phyloP scores from a whole-genome alignment of 805 yeast genomes.

The Lipomyces mesembrius region DNA sequence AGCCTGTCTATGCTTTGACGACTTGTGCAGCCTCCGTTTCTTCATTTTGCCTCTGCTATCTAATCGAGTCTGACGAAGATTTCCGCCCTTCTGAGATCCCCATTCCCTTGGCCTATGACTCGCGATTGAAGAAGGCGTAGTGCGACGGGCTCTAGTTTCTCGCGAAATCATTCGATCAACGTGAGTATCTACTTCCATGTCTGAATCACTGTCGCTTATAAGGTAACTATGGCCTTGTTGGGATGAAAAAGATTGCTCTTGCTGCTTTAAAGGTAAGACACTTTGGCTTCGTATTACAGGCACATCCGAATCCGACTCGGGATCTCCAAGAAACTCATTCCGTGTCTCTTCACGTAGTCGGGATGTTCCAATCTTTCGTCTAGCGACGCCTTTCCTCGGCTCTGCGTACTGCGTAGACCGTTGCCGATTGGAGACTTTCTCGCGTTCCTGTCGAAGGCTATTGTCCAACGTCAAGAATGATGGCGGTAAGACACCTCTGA shows the following conservation, averaged over 20 bases:
- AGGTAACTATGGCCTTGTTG: neutral
- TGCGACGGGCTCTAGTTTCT: slow-evolving; percentile 11
- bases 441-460: slow-evolving; percentile 6
- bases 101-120: neutral
- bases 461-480: slow-evolving; percentile 39
- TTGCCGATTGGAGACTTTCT: neutral
- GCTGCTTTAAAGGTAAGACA: neutral
- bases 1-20: neutral
- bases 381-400: slow-evolving; percentile 34
- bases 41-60: slow-evolving; percentile 1
- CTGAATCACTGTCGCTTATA: slow-evolving; percentile 7
- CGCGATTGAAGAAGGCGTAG: slow-evolving; percentile 17
- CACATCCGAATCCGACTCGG: slow-evolving; percentile 26
- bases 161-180: slow-evolving; percentile 26
- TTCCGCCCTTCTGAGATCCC: neutral
- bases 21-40: neutral
- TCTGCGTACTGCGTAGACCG: slow-evolving; percentile 8
- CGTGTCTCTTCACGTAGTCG: slow-evolving; percentile 4
- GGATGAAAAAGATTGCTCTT: neutral
- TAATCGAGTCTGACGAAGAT: neutral
- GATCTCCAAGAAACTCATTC: slow-evolving; percentile 23
- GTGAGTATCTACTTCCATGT: slow-evolving; percentile 23
- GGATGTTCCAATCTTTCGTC: slow-evolving; percentile 28
- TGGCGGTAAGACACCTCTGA: slow-evolving; percentile 42
- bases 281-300: neutral